Evolutionary conservation across 2,329 filamentous ascomycete genomes (phyloP), one percentile per base, ranked within the genome.

Genomic region (Bipolaris gigantea): DNA sequence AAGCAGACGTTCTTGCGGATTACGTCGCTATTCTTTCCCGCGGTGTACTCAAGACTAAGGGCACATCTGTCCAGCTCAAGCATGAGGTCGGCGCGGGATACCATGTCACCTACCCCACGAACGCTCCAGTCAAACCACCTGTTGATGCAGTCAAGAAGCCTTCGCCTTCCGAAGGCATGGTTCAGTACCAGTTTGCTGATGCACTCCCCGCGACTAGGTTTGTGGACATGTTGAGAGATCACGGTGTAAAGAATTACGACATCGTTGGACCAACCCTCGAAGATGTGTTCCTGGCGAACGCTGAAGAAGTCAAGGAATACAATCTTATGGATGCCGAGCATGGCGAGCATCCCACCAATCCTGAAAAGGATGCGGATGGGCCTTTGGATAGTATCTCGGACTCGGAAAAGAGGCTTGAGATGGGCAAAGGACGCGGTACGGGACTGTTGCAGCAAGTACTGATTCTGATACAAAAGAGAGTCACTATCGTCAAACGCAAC

Each of bases 231-330:
- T 79, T 97, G 1, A 89, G 96, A 69, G 75, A 79, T 1, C 77
- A 81, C 1, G 85, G 85, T 0, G 81, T 95, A 36, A 80, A 80
- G 15, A 89, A 95, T 53, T 96, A 96, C 71, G 87, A 92, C 53
- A 89, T 96, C 61, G 89, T 89, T 15, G 91, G 91, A 0, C 93
- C 92, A 0, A 95, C 90, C 0, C 92, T 97, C 36, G 93, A 97
- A 71, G 92, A 96, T 62, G 92, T 96, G 0, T 97, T 97, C 73
- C 77, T 97, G 21, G 87, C 90, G 60, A 81, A 96, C 35, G 90
- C 92, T 0, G 89, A 93, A 66, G 92, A 96, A 71, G 83, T 91
- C 55, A 82, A 80, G 52, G 81, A 80, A 5, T 83, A 88, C 60
- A 59, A 71, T 11, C 61, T 72, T 5, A 62, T 67, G 60, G 63